Conservation (phyloP, 352 stramenopile species). For the Phytopythium aichiense region DNA sequence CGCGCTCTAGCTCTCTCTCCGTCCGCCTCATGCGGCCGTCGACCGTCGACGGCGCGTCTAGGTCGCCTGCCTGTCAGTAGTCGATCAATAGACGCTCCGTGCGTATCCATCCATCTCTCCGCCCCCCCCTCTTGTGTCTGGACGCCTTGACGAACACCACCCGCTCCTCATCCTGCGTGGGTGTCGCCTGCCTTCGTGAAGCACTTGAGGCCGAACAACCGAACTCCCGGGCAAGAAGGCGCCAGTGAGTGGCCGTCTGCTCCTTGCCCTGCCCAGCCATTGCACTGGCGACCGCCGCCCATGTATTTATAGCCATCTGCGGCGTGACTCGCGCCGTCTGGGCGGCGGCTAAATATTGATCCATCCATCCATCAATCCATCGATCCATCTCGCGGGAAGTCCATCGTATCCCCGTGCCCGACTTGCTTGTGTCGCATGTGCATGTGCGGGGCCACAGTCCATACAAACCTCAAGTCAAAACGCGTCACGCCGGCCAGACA, state of each 20-base stretch:
- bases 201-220: too few species aligned
- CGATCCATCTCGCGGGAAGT: too few species aligned
- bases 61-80: background rate
- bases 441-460: background rate
- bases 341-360: background rate
- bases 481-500: background rate
- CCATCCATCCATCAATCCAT: background rate
- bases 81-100: background rate
- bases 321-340: background rate
- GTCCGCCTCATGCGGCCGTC: background rate
- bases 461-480: background rate
- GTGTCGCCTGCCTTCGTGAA: too few species aligned
- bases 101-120: background rate
- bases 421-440: background rate
- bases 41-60: background rate
- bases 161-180: too few species aligned
- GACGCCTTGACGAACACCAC: too few species aligned
- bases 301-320: slow-evolving; percentile 3
- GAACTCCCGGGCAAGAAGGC: too few species aligned
- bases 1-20: background rate
- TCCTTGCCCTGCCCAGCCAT: too few species aligned
- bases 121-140: too few species aligned
- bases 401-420: too few species aligned
- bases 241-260: too few species aligned
- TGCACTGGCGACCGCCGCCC: background rate